These are phyloP conservation scores for Rhytidhysteron rufulum DNA, from an alignment of 2,329 filamentous ascomycete species.

Conservation along the genomic window DNA sequence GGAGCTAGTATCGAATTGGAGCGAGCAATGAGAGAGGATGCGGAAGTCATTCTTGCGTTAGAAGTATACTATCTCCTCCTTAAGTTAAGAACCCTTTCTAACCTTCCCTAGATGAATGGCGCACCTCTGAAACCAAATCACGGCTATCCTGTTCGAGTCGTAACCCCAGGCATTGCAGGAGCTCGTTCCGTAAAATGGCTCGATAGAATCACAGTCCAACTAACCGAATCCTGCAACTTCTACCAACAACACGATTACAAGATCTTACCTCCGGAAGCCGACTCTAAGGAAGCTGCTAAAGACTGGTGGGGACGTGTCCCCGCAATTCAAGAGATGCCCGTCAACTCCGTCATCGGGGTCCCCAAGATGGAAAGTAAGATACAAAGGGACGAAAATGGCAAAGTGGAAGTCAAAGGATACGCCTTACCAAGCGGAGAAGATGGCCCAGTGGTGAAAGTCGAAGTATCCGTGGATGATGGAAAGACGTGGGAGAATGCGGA, in stretches of 20 bases:
- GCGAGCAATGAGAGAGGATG: conserved; percentile 41
- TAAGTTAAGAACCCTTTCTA: neutral
- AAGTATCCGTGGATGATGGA: conserved; percentile 51
- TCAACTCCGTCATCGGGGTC: conserved; percentile 53
- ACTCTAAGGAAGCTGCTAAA: conserved; percentile 47
- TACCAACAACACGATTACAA: conserved; percentile 61
- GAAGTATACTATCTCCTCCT: conserved; percentile 29
- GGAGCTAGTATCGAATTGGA: conserved; percentile 52
- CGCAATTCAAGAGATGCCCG: conserved; percentile 53
- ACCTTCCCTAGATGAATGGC: conserved; percentile 46
- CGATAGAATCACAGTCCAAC: conserved; percentile 50
- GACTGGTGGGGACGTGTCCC: conserved; percentile 50
- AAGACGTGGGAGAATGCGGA: conserved; percentile 49
- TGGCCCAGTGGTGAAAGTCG: conserved; percentile 52
- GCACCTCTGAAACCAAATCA: conserved; percentile 45
- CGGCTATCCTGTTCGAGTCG: conserved; percentile 50
- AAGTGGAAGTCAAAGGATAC: conserved; percentile 52
- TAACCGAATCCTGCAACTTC: conserved; percentile 49
- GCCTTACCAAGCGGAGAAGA: conserved; percentile 52
- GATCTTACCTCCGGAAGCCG: conserved; percentile 51
- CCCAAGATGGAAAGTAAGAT: conserved; percentile 47
- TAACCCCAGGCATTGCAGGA: conserved; percentile 52
- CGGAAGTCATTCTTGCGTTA: conserved; percentile 47
- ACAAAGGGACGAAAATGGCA: conserved; percentile 34
- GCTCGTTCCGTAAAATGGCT: conserved; percentile 57